Base-by-base conservation (phyloP, 176 grass and related monocot species). In the Tuctoria greenei region DNA sequence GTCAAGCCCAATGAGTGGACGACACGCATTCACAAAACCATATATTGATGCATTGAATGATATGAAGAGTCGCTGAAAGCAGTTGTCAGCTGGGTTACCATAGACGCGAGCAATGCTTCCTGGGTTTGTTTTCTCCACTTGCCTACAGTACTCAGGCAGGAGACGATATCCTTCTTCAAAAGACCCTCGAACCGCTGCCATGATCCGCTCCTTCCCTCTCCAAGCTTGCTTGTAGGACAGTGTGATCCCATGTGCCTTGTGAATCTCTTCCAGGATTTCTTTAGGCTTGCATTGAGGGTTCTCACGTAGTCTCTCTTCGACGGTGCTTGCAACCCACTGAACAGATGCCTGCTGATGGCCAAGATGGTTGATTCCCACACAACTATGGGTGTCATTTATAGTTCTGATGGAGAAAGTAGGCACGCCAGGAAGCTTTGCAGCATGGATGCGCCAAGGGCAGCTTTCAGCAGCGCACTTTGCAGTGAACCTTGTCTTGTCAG, bases 211-310 rank as follows among this genome's bases (percentile, higher is more conserved):
- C 75, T 98, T 98, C 51, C 95, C 95, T 90, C 95, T 94, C 95
- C 95, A 98, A 37, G 95, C 95, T 69, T 98, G 95, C 73, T 98
- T 98, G 77, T 98, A 98, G 34, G 95, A 94, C 16, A 98, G 85
- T 6, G 95, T 98, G 79, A 98, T 98, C 27, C 95, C 95, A 50
- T 98, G 95, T 23, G 86, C 87, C 83, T 93, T 86, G 81, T 98
- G 95, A 16, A 98, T 98, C 71, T 98, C 95, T 86, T 98, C 95
- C 79, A 98, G 20, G 16, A 98, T 98, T 69, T 98, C 95, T 63
- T 98, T 98, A 27, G 95, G 95, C 74, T 98, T 98, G 81, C 86
- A 98, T n/a, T 98, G 89, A 0, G 95, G 95, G 23, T 98, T 98
- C 85, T 98, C 91, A 5, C 91, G 95, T 47, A 98, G 74, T 75